A percentile compares a stretch with the other conserved stretches of the same genome.
These are phyloP conservation scores for Cercophora sp. DNA, from an alignment of 495 filamentous ascomycete genomes.

Conservation along the genomic window DNA sequence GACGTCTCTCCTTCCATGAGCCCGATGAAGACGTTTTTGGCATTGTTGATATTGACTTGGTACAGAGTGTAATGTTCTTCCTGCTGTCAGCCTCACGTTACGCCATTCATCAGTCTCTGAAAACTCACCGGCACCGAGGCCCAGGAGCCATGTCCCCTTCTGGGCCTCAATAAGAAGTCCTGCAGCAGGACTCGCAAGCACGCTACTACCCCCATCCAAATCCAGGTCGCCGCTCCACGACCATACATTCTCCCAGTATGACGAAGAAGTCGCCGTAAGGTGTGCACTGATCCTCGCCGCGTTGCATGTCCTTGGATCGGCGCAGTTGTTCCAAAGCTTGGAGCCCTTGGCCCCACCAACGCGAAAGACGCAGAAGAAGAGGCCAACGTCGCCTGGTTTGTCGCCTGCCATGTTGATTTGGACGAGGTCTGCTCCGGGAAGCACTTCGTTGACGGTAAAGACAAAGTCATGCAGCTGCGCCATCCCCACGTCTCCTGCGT, in stretches of 20 bases:
- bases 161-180: background rate
- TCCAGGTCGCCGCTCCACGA: background rate
- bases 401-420: slow-evolving; percentile 45
- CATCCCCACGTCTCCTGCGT: slow-evolving; percentile 48
- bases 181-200: background rate
- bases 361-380: slow-evolving; percentile 55
- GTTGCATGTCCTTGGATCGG: background rate
- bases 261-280: background rate
- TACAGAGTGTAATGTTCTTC: slow-evolving; percentile 45
- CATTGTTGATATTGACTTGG: slow-evolving; percentile 46
- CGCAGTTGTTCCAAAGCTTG: background rate
- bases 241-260: background rate
- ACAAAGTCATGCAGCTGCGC: slow-evolving; percentile 57
- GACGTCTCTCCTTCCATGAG: slow-evolving; percentile 44
- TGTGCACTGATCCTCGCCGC: background rate
- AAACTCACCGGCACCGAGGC: background rate
- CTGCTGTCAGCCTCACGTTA: too few relatives aligned
- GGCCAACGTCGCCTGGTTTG: slow-evolving; percentile 46
- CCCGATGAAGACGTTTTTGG: slow-evolving; percentile 43
- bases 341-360: slow-evolving; percentile 47
- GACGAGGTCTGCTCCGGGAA: slow-evolving; percentile 49
- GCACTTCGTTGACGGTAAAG: slow-evolving; percentile 47
- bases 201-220: background rate
- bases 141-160: background rate
- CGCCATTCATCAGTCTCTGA: too few relatives aligned